Conservation (phyloP, 2,329 filamentous ascomycete species). For the Drechslerella coelobrocha region DNA sequence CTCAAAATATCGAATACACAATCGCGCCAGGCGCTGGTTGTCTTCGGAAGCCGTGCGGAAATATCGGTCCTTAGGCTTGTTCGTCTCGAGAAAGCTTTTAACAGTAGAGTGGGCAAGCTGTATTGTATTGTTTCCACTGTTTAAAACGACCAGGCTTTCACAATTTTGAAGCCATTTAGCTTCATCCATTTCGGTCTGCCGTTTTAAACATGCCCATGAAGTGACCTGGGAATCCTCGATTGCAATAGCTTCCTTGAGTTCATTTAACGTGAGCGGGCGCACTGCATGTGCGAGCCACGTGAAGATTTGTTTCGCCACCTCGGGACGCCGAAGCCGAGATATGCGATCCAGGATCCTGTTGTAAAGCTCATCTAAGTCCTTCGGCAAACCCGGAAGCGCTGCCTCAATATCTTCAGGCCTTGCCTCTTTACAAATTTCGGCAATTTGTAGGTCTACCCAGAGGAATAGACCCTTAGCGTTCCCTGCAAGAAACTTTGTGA, state of each 20-base stretch:
- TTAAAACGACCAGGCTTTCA: conserved; percentile 21
- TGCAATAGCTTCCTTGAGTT: conserved; percentile 58
- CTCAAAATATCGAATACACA: conserved; percentile 16
- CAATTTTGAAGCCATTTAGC: conserved; percentile 37
- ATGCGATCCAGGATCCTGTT: conserved; percentile 25
- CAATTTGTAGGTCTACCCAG: conserved; percentile 43
- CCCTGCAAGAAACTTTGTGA: conserved; percentile 9
- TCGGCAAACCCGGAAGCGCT: conserved; percentile 15
- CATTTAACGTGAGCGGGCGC: conserved; percentile 57
- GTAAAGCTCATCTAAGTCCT: conserved; percentile 37
- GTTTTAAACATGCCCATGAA: conserved; percentile 6
- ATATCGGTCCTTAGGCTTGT: neutral
- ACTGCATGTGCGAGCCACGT: conserved; percentile 57
- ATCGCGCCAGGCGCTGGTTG: neutral
- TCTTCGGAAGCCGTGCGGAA: neutral
- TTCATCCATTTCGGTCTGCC: conserved; percentile 12
- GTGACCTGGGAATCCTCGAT: conserved; percentile 45
- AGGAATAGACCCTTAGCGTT: conserved; percentile 38
- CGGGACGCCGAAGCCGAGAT: conserved; percentile 32
- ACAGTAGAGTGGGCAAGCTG: conserved; percentile 29
- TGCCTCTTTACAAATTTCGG: conserved; percentile 37
- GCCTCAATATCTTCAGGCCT: conserved; percentile 26
- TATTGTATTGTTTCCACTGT: conserved; percentile 6
- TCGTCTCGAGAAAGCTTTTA: conserved; percentile 12
- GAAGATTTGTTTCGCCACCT: conserved; percentile 55